Base-by-base conservation (phyloP, 1,284 basidiomycete species). In the Phylloporus gajari region DNA sequence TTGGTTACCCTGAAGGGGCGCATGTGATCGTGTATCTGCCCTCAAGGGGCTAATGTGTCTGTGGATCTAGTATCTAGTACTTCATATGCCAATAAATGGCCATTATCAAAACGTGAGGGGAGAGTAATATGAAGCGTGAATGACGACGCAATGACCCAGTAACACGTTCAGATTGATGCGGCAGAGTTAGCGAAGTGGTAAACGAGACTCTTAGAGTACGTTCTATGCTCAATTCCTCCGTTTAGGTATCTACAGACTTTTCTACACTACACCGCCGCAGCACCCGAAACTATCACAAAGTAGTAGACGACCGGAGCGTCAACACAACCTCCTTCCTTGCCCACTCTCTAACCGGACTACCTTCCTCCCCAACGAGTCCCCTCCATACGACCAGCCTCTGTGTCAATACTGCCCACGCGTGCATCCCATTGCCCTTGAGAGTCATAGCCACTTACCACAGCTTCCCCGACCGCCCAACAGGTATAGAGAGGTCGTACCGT, bases 391-490 rank as follows among this genome's bases (percentile, higher is more conserved):
- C 76, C 69, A 93, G 70, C 71, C 90, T 84, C 63, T 81, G 81
- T 4, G 88, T 90, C 69, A 92, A 77, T 30, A 76, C 81, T 71
- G 88, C 87, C 91, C 92, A 93, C 8, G 83, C 80, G 1, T 30
- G 66, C 9, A 76, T 73, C 65, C 79, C 65, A 9, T 42, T 48
- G 19, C 44, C 59, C 0, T 61, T 46, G 13, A 85, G 69, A 0
- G 78, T 25, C 80, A 79, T 79, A 3, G 60, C 11, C 15, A 19
- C 71, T 1, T 71, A 74, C 77, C 78, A 94, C 6, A 95, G n/a
- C n/a, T 74, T 92, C 89, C 3, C 93, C 87, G 13, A 83, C 83
- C 56, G 76, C 79, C 2, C 89, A 89, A 91, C 93, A 94, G 3
- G 81, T 72, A 27, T 23, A 13, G 30, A 81, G 67, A 0, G 79